These are phyloP conservation scores for Microbotryum lychnidis-dioicae DNA, from an alignment of 1,284 basidiomycete species.

Conservation along the genomic window DNA sequence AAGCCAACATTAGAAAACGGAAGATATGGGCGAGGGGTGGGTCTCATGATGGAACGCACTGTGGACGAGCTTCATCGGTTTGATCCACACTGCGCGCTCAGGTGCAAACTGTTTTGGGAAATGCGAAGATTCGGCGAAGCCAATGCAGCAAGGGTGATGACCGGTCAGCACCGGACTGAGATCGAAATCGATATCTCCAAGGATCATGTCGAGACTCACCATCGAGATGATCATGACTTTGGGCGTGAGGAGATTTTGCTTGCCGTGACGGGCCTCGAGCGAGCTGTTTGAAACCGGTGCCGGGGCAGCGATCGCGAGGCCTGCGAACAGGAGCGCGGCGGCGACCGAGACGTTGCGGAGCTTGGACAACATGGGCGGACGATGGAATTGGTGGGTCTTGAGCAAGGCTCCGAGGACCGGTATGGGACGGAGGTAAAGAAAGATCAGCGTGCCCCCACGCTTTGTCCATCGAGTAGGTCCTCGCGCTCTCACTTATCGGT, in stretches of 20 bases:
- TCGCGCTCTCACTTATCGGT: too few relatives aligned
- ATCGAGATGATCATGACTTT: slow-evolving; percentile 37
- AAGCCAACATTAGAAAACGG: too few relatives aligned
- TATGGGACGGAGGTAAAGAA: too few relatives aligned
- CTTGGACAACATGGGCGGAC: not conserved
- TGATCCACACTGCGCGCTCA: slow-evolving; percentile 40
- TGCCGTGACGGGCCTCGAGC: not conserved
- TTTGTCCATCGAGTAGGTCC: too few relatives aligned
- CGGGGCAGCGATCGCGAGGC: slow-evolving; percentile 12
- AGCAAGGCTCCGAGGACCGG: too few relatives aligned
- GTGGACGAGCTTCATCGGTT: slow-evolving; percentile 37
- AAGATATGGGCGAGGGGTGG: slow-evolving; percentile 1
- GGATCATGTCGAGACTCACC: not conserved
- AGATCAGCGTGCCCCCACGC: too few relatives aligned
- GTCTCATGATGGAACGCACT: slow-evolving; percentile 16
- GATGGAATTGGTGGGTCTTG: too few relatives aligned
- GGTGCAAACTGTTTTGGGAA: slow-evolving; percentile 36
- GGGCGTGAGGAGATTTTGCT: slow-evolving; percentile 20
- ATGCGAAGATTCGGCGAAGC: not conserved
- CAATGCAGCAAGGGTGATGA: not conserved
- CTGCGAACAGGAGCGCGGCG: slow-evolving; percentile 5
- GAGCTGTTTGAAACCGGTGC: not conserved
- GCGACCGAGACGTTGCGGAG: slow-evolving; percentile 5
- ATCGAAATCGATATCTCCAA: slow-evolving; percentile 4
- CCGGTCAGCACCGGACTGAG: not conserved